These are phyloP conservation scores for Rhodotorula sp. DNA, from an alignment of 1,284 basidiomycete genomes.

Conservation along the genomic window DNA sequence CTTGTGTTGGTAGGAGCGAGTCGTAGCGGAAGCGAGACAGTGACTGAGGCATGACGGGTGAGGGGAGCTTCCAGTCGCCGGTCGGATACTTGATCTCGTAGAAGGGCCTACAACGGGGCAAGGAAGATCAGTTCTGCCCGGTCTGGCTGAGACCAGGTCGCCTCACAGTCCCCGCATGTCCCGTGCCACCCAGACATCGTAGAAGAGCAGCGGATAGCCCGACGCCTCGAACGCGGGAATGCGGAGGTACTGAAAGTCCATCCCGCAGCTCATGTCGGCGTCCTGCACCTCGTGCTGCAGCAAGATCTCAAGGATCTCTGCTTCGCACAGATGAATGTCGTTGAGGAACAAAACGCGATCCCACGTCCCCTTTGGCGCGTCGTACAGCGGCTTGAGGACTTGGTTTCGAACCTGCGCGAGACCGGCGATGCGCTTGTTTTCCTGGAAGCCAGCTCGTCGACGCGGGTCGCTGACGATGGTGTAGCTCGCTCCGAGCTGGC, in stretches of 20 bases:
- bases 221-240: constrained; percentile 42
- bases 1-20: constrained; percentile 50
- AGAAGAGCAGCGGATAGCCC: constrained; percentile 49
- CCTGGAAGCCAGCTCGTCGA: not conserved
- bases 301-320: constrained; percentile 52
- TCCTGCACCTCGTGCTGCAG: constrained; percentile 52
- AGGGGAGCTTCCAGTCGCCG: constrained; percentile 32
- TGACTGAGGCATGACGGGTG: constrained; percentile 47
- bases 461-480: constrained; percentile 22
- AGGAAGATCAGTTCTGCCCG: constrained; percentile 42
- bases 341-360: constrained; percentile 53
- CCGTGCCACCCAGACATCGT: constrained; percentile 47
- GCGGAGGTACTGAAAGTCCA: constrained; percentile 47
- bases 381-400: constrained; percentile 51
- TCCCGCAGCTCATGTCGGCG: constrained; percentile 53
- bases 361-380: constrained; percentile 44
- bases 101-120: constrained; percentile 26
- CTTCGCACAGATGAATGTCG: constrained; percentile 52
- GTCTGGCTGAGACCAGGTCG: no score
- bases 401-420: constrained; percentile 52
- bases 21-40: constrained; percentile 46
- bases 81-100: constrained; percentile 27
- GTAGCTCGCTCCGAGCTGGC: constrained; percentile 38
- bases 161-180: constrained; percentile 13
- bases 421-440: constrained; percentile 47